Evolutionary conservation across 2,329 filamentous ascomycete genomes (phyloP), one percentile per base, ranked within the genome.

Genomic region (Pseudogymnoascus sp.): DNA sequence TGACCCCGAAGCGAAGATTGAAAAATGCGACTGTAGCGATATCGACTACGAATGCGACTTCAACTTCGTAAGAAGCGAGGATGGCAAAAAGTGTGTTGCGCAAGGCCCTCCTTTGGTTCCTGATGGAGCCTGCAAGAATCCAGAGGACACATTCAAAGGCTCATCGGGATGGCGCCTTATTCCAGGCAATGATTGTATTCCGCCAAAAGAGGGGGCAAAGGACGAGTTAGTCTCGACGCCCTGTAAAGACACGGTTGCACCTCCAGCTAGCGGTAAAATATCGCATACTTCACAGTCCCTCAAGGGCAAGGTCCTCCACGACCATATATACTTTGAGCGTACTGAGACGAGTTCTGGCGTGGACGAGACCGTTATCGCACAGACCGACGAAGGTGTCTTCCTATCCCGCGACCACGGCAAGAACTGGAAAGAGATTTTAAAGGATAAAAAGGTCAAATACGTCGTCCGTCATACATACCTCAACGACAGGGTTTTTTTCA

Each of bases 1-100:
- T 69, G 88, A 94, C 63, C 85, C 89, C 0, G 74, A 82, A 33
- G 83, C 88, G 1, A 77, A 85, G 62, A 86, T 82, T 26, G 83
- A 90, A 67, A 74, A 83, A 52, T 99, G 94, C 76, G 83, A 89
- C 38, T 99, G 94, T 73, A 84, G 85, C 0, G 83, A 88, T 61
- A 77, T 79, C 33, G 95, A 99, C 72, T 99, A 95, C 71, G 94
- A 99, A 74, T 99, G 94, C 71, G 92, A 97, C 70, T 96, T 89
- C 78, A 95, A 95, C 72, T 97, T 96, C 71, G 76, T 84, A 61
- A 82, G 82, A 66, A 78, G 79, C 60, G 77, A 82, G 3, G 83
- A 92, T 63, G 79, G 82, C 58, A 82, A 81, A 57, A 79, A 86
- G 63, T 97, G 94, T 70, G 77, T 84, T 21, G 79, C 82, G 6